A percentile compares a stretch with the other conserved stretches of the same genome.
phyloP scores from a whole-genome alignment of 331 rosid species.

The Saraca asoca region DNA sequence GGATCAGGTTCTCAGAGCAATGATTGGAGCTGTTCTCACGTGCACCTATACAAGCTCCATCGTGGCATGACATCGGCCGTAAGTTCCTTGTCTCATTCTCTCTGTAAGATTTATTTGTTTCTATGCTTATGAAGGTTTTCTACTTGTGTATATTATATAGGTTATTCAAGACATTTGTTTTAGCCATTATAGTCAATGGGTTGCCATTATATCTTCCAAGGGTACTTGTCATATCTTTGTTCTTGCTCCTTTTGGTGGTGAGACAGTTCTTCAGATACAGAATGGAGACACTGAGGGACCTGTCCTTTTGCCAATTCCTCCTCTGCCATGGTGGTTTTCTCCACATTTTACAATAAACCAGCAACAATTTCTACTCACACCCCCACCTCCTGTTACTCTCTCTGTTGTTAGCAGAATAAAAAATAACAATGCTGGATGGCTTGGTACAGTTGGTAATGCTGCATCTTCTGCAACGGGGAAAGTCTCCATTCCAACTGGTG shows the following conservation, averaged over 20 bases:
- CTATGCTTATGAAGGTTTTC: slow-evolving; percentile 32
- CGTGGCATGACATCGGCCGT: slow-evolving; percentile 98
- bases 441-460: slow-evolving; percentile 74
- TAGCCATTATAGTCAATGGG: slow-evolving; percentile 85
- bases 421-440: slow-evolving; percentile 69
- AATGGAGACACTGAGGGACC: slow-evolving; percentile 63
- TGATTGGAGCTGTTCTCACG: slow-evolving; percentile 77
- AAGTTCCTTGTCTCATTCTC: slow-evolving; percentile 43
- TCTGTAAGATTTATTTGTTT: slow-evolving; percentile 34
- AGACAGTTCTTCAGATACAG: slow-evolving; percentile 68
- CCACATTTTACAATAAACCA: slow-evolving; percentile 60
- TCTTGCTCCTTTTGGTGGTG: slow-evolving; percentile 89
- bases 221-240: slow-evolving; percentile 88
- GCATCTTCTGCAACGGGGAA: slow-evolving; percentile 85
- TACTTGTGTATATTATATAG: slow-evolving; percentile 49
- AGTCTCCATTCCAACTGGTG: slow-evolving; percentile 72
- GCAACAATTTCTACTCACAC: slow-evolving; percentile 56
- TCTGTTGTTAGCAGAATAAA: slow-evolving; percentile 90
- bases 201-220: slow-evolving; percentile 74
- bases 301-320: slow-evolving; percentile 54
- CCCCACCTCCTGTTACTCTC: slow-evolving; percentile 74
- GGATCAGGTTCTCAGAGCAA: slow-evolving; percentile 64
- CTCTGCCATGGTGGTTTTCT: slow-evolving; percentile 90
- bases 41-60: slow-evolving; percentile 89
- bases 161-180: slow-evolving; percentile 92